Base-by-base conservation (phyloP, 805 yeast species). In the Ogataea saltuana region DNA sequence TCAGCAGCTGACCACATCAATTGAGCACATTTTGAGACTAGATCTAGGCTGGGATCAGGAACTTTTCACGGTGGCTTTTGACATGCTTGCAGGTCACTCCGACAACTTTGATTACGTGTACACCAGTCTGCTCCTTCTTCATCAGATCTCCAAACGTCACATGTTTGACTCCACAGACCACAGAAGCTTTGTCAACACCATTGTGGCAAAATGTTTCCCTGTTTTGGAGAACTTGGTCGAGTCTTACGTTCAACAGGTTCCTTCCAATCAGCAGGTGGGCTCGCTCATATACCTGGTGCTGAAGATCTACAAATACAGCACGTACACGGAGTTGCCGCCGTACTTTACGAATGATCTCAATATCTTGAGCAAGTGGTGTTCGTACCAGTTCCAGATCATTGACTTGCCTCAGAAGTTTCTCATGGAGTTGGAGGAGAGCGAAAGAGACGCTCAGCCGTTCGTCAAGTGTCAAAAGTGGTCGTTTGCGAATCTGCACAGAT, bases 401-500 rank as follows among this genome's bases (percentile, higher is more conserved):
- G 72, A 73, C 44, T 69, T 76, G 58, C 71, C 69, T 5, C 62
- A 78, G 1, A 46, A 51, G 1, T 70, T 75, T 23, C 70, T 77
- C 1, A 39, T 67, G 33, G 67, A 69, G 17, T 51, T 73, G 13
- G 78, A 75, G 40, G 68, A 67, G 6, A 67, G 72, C 17, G 81
- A 76, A 26, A 71, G 74, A 37, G 67, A 63, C 34, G 44, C 58
- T 10, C 70, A 76, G 51, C 80, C 76, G 39, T 77, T 80, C 76
- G 76, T 66, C 60, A 89, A 78, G 63, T 78, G 78, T 55, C 85
- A 75, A 65, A 90, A 91, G 61, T 89, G 97, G 97, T 76, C 93
- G 1, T 80, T 81, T 58, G 88, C 86, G 18, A 87, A 86, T 60
- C 62, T 90, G 31, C 77, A 77, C 50, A 75, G 90, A 45, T 62